Base-by-base conservation (phyloP, 371 early-diverging fungal species). In the Rhizopus arrhizus region DNA sequence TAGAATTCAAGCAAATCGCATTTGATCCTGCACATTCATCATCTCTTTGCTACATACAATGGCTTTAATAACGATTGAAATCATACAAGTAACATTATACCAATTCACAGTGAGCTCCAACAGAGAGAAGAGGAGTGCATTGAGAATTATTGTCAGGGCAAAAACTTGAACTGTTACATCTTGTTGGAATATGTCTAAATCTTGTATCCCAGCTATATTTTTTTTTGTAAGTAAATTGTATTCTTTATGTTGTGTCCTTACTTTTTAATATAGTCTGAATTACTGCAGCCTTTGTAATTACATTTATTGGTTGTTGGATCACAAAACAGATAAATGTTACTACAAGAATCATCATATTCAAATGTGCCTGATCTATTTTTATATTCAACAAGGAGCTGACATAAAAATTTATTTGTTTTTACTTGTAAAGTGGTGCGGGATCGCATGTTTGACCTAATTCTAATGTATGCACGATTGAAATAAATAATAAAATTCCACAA, bases 1-100 rank as follows among this genome's bases (percentile, higher is more conserved):
- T 71, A 4, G 69, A 62, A 63, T 81, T 81, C 5, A 81, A 50
- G 59, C 81, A 81, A 36, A 81, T 78, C 0, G 73, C 46, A 22
- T 61, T 68, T 9, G 32, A 38, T 10, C 76, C 78, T 2, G 60
- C 35, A 48, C 81, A 77, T 53, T 81, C 81, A 62, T 77, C 76
- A 53, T 77, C 78, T 42, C 78, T 70, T 73, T 76, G 73, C 79
- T 78, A 56, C 22, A 22, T 28, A 12, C 41, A 9, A 7, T 41
- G 9, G 45, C 31, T 40, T 34, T 22, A 5, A 4, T 46, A 7
- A 47, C 15, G 13, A 3, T 15, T 53, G 13, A 11, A 43, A 43
- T 22, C 22, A 22, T 22, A 22, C 22, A 22, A 22, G 2, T 22
- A 22, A 22, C 22, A 43, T 0, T 38, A 48, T 67, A 67, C 68